Evolutionary conservation across 169 alveolate species (phyloP).

Genomic region (Eimeria praecox): DNA sequence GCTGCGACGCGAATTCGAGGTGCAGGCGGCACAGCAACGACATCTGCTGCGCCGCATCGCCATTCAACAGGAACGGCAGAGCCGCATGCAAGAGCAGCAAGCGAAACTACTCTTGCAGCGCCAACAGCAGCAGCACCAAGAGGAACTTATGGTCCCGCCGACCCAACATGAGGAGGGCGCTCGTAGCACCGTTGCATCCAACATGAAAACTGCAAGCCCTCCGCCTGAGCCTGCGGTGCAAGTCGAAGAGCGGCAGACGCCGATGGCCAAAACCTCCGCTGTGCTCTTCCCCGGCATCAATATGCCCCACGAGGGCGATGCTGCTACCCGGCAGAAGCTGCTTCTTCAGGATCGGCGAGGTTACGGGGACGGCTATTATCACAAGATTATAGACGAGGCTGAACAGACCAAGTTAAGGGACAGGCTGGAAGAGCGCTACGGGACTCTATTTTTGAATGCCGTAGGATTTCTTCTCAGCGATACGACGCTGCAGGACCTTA

Average conservation of each 20-base stretch:
- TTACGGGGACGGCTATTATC: neutral
- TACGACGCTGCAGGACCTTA: neutral
- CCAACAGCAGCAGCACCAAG: slow-evolving; percentile 12
- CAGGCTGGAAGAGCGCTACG: slow-evolving; percentile 28
- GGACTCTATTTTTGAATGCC: neutral
- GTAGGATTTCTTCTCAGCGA: neutral
- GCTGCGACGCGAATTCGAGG: neutral
- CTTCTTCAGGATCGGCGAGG: neutral
- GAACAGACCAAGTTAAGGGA: neutral
- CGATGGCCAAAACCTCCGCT: neutral
- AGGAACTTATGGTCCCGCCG: neutral
- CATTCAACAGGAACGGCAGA: neutral
- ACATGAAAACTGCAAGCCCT: no score
- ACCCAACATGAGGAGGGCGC: neutral
- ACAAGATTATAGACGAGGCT: neutral
- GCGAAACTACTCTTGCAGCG: neutral
- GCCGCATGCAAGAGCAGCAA: slow-evolving; percentile 50
- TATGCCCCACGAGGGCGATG: slow-evolving; percentile 5
- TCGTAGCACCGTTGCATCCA: neutral
- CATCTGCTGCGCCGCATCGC: neutral
- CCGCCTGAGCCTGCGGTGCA: neutral
- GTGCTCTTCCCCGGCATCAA: slow-evolving; percentile 33
- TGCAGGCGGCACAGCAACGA: neutral
- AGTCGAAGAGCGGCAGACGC: neutral
- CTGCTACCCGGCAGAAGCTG: neutral